These are phyloP conservation scores for Cadophora sp. DNA, from an alignment of 2,329 filamentous ascomycete species.

Conservation along the genomic window DNA sequence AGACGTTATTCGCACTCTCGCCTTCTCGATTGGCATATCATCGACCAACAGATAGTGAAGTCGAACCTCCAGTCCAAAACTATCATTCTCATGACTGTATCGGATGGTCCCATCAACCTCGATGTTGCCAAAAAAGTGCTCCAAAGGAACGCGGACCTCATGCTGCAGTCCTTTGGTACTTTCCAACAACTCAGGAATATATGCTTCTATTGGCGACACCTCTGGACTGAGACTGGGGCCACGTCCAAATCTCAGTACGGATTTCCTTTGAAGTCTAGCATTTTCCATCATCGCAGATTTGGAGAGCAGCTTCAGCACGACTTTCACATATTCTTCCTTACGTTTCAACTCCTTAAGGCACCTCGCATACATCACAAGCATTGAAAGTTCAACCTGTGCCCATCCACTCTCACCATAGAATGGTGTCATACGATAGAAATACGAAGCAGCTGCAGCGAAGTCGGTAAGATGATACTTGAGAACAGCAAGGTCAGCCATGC, in stretches of 20 bases:
- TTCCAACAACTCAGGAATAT: constrained; percentile 42
- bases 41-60: constrained; percentile 77
- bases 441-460: constrained; percentile 74
- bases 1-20: constrained; percentile 68
- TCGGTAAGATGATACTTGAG: constrained; percentile 81
- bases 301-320: constrained; percentile 75
- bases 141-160: constrained; percentile 72
- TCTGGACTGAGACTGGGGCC: constrained; percentile 30
- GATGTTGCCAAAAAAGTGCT: constrained; percentile 75
- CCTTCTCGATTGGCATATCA: constrained; percentile 68
- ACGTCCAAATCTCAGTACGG: constrained; percentile 29
- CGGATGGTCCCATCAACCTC: constrained; percentile 70
- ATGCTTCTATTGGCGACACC: constrained; percentile 34
- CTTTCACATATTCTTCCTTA: constrained; percentile 79
- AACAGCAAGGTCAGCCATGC: constrained; percentile 84
- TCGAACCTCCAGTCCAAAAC: constrained; percentile 73
- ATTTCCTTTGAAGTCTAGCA: constrained; percentile 52
- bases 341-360: constrained; percentile 81
- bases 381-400: constrained; percentile 79
- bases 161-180: constrained; percentile 52
- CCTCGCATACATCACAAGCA: constrained; percentile 84
- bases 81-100: constrained; percentile 75
- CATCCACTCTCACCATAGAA: constrained; percentile 82
- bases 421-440: constrained; percentile 79
- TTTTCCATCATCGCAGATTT: constrained; percentile 66